Conservation (phyloP, 352 stramenopile genomes). For the Thalassiosira mediterranea region DNA sequence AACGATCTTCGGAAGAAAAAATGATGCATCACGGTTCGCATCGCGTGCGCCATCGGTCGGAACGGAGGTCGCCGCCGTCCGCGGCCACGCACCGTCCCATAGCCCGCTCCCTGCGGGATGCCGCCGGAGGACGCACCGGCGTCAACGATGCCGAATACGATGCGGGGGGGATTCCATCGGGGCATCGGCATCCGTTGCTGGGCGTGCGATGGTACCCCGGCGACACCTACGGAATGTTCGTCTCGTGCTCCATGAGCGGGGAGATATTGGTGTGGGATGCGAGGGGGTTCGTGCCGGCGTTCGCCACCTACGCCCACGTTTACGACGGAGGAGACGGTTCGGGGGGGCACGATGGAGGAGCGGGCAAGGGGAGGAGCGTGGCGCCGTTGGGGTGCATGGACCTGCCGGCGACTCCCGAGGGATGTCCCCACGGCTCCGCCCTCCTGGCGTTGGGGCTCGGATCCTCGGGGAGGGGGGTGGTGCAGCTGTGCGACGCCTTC, state of each 20-base stretch:
- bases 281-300: slow-evolving; percentile 63
- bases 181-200: slow-evolving; percentile 42
- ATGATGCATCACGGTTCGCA: not conserved
- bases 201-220: slow-evolving; percentile 71
- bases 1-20: slow-evolving; percentile 7
- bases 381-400: slow-evolving; percentile 43
- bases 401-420: slow-evolving; percentile 29
- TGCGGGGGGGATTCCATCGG: slow-evolving; percentile 18
- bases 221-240: slow-evolving; percentile 67
- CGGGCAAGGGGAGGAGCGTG: slow-evolving; percentile 10
- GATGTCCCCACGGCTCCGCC: slow-evolving; percentile 28
- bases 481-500: slow-evolving; percentile 77
- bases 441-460: slow-evolving; percentile 42
- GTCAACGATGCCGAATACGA: not conserved
- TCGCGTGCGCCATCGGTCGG: not conserved
- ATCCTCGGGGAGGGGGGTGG: slow-evolving; percentile 24
- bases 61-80: slow-evolving; percentile 5
- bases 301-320: slow-evolving; percentile 31
- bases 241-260: slow-evolving; percentile 59
- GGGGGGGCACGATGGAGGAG: too few species aligned
- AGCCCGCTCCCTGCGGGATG: slow-evolving; percentile 26
- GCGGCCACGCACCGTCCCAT: slow-evolving; percentile 35
- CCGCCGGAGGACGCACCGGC: not conserved
- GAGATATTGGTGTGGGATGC: slow-evolving; percentile 78
- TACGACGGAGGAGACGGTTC: slow-evolving; percentile 19